Base-by-base conservation (phyloP, 2,329 filamentous ascomycete species). In the Amylocarpus encephaloides region DNA sequence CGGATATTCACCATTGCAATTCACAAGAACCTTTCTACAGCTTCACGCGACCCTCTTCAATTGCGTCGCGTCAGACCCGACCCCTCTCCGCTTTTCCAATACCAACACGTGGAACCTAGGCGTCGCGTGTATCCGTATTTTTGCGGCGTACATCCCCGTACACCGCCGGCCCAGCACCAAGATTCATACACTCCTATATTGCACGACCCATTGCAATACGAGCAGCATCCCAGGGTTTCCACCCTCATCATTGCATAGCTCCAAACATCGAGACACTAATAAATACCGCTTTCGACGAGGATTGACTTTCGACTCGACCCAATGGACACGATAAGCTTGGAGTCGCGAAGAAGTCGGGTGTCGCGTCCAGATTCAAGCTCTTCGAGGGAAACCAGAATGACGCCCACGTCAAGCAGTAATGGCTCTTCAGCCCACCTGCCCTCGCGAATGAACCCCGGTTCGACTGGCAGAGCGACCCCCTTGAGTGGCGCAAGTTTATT, bases 401-500 rank as follows among this genome's bases (percentile, higher is more conserved):
- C 60, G 12, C 57, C 60, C 5, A 49, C 48, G 3, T 50, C 48
- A 29, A 53, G 50, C 45, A 57, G 48, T 30, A 55, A 56, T 43
- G 55, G 50, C 46, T 56, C 58, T 4, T 46, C 51, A 18, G 51
- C 46, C 2, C 47, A 58, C 41, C 46, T 51, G 35, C 48, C 51
- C 33, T 36, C 35, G 44, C 47, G 52, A 32, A 29, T 32, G 16
- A 53, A 46, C 30, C 19, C 40, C n/a, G 43, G 36, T 35, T 33
- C 13, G 2, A 48, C 32, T 33, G 43, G 46, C 10, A 45, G 50
- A 35, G 33, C 18, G 7, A 46, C 41, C n/a, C 41, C 51, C 19
- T 48, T 53, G 11, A 48, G 50, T 30, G 60, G 62, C 7, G 46
- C 54, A 19, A 63, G 59, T 48, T 51, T 67, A 26, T 48, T 67